Base-by-base conservation (phyloP, 2,329 filamentous ascomycete genomes). In the Trichoderma cornu-damae region DNA sequence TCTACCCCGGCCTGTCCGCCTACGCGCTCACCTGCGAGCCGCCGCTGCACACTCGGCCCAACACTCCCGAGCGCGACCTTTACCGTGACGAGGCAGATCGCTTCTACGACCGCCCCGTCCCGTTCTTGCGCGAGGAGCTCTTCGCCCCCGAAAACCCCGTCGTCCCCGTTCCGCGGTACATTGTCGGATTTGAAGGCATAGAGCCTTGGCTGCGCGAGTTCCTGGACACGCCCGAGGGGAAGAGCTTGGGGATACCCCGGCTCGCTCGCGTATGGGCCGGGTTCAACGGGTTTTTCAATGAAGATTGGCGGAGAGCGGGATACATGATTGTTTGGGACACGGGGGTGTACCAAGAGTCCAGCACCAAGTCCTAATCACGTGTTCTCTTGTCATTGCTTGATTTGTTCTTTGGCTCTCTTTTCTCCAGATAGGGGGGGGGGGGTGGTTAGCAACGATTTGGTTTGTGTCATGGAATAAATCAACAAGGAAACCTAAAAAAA, bases 11-110 rank as follows among this genome's bases (percentile, higher is more conserved):
- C 28, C 84, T 96, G 53, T 75, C 83, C 58, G 91, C 90, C 3
- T 92, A 92, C 78, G 93, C 92, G 0, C 77, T 97, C 14, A 88
- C 88, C 5, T 99, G 94, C 71, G 92, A 96, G 64, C 94, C 94
- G 1, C 94, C 94, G 0, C 74, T 99, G 11, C 75, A 86, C 65
- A 82, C 83, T 0, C 69, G 69, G 2, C 78, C 91, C 0, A 76
- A 79, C 24, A 77, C 81, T 0, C 70, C 72, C 5, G 81, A 89
- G 68, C 84, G 92, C 40, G 76, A 74, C 1, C 67, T 68, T 2
- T 99, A 99, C 72, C 75, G 87, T 14, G 92, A 96, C 69, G 93
- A 99, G 75, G 92, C 91, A 6, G 92, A 96, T 69, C 80, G 86
- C 43, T 99, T 99, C 75, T 97, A 96, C 72, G 81, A 88, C 60